Conservation (phyloP, 805 yeast species). For the Komagataella populi region DNA sequence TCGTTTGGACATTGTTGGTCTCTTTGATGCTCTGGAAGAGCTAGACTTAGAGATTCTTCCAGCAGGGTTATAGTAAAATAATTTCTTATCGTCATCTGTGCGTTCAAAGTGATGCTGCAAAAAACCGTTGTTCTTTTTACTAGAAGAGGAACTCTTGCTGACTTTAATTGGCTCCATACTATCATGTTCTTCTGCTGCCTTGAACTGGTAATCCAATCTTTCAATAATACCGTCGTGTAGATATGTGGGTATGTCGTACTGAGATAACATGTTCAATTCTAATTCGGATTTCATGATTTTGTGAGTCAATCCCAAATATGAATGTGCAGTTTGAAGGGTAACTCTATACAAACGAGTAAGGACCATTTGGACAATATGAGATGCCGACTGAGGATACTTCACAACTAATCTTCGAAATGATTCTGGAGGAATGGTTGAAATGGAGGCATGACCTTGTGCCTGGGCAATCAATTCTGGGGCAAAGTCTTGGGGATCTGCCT, state of each 20-base stretch:
- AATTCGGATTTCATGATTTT: slow-evolving; percentile 73
- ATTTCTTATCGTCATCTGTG: neutral
- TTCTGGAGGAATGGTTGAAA: slow-evolving; percentile 81
- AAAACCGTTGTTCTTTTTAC: neutral
- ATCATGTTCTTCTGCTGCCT: neutral
- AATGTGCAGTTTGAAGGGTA: slow-evolving; percentile 82
- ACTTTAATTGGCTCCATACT: neutral
- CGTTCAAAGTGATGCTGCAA: neutral
- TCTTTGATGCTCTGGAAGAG: neutral
- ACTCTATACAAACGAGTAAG: slow-evolving; percentile 78
- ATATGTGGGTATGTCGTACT: slow-evolving; percentile 47
- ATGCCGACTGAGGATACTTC: slow-evolving; percentile 78
- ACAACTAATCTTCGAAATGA: slow-evolving; percentile 62
- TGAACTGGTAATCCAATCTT: slow-evolving; percentile 16
- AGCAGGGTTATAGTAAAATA: neutral
- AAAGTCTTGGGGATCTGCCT: neutral
- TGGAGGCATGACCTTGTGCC: slow-evolving; percentile 65
- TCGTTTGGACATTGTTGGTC: slow-evolving; percentile 3
- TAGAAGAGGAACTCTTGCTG: neutral
- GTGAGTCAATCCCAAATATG: slow-evolving; percentile 70
- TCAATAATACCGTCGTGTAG: slow-evolving; percentile 43
- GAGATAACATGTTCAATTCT: slow-evolving; percentile 36
- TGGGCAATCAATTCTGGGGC: slow-evolving; percentile 42
- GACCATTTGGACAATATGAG: slow-evolving; percentile 90
- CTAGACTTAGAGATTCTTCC: slow-evolving; percentile 1